Percentiles rank a stretch among this genome's conserved stretches.
These are phyloP conservation scores for Herpetospermum pedunculosum DNA, from an alignment of 306 rosid species.

Conservation along the genomic window DNA sequence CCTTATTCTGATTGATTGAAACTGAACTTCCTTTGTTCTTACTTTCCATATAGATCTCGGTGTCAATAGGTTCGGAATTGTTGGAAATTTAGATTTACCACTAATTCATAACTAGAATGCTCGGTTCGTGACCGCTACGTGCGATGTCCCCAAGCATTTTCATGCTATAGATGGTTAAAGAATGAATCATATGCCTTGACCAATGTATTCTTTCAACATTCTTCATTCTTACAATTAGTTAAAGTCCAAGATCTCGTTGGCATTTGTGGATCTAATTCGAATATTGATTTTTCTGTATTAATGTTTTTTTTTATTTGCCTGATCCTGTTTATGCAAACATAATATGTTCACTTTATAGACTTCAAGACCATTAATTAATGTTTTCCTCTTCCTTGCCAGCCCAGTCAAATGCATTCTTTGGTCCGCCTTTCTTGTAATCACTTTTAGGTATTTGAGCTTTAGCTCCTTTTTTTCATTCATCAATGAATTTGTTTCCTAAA, in stretches of 20 bases:
- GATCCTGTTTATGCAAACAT: background rate
- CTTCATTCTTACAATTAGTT: background rate
- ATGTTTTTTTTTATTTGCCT: background rate
- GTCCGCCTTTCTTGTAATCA: too few species aligned
- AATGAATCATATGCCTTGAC: background rate
- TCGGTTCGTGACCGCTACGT: too few species aligned
- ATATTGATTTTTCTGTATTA: background rate
- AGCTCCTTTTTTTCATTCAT: too few species aligned
- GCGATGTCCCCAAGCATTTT: too few species aligned
- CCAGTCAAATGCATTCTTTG: conserved; percentile 96
- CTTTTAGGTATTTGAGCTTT: too few species aligned
- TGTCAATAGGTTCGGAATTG: background rate
- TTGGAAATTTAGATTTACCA: too few species aligned
- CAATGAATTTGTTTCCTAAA: too few species aligned
- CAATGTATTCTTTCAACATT: too few species aligned
- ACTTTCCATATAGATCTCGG: background rate
- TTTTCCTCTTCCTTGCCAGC: conserved; percentile 31
- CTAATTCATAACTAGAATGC: too few species aligned
- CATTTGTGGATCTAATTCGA: background rate
- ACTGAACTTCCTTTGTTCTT: background rate
- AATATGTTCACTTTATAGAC: too few species aligned
- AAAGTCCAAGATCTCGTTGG: background rate
- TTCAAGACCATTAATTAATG: background rate
- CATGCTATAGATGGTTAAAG: too few species aligned
- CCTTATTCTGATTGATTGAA: background rate